Conservation (phyloP, 495 filamentous ascomycete genomes). For the Trichoderma gamsii region DNA sequence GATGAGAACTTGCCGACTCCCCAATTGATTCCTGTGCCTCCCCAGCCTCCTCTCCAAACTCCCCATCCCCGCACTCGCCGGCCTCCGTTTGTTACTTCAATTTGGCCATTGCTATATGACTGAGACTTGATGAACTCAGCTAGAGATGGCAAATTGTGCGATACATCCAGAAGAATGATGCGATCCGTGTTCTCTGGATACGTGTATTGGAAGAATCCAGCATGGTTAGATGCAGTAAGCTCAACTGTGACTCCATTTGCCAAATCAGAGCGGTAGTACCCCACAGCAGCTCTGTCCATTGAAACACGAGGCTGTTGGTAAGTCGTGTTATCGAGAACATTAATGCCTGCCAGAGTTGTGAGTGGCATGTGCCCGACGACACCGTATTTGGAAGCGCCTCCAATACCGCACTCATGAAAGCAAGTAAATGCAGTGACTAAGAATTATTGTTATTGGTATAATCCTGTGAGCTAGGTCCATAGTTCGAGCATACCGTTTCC, state of each 20-base stretch:
- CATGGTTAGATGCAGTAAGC: constrained; percentile 52
- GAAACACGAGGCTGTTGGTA: constrained; percentile 34
- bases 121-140: constrained; percentile 54
- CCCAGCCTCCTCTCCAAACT: constrained; percentile 7
- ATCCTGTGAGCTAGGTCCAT: neutral
- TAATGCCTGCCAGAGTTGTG: constrained; percentile 47
- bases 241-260: constrained; percentile 52
- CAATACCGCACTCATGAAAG: constrained; percentile 70
- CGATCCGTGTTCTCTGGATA: constrained; percentile 44
- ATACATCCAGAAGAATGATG: constrained; percentile 64
- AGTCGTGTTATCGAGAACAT: constrained; percentile 49
- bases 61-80: neutral
- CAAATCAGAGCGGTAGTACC: constrained; percentile 56
- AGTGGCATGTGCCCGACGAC: constrained; percentile 63
- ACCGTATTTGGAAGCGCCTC: constrained; percentile 70
- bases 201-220: constrained; percentile 57
- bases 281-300: constrained; percentile 50
- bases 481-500: constrained; percentile 26
- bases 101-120: constrained; percentile 57
- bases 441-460: neutral
- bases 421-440: constrained; percentile 63
- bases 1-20: constrained; percentile 6
- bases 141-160: constrained; percentile 60
- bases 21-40: constrained; percentile 8
- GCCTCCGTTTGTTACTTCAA: constrained; percentile 37